Evolutionary conservation across 208 protist genomes (phyloP).

Genomic region (Acanthamoeba triangularis): DNA sequence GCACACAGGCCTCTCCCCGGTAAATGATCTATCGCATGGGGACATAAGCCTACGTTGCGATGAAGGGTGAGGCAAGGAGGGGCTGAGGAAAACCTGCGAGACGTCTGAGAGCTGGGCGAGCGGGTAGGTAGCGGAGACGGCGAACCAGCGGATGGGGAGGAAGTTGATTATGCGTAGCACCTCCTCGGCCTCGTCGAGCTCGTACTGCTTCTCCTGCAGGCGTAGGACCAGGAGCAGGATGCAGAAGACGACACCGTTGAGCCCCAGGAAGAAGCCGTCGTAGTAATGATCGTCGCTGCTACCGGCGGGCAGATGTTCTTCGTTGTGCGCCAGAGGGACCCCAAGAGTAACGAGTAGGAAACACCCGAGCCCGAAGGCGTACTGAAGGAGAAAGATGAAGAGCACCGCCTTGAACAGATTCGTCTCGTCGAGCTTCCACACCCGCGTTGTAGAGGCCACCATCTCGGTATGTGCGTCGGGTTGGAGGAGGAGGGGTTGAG

Average conservation of each 20-base stretch:
- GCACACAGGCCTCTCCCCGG: neutral
- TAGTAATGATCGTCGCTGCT: neutral
- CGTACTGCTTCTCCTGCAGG: slow-evolving; percentile 13
- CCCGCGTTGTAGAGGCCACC: neutral
- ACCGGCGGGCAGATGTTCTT: neutral
- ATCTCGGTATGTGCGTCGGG: neutral
- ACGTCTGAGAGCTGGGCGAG: neutral
- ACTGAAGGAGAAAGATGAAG: neutral
- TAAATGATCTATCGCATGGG: too few relatives aligned
- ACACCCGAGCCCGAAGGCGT: neutral
- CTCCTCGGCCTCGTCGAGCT: slow-evolving; percentile 4
- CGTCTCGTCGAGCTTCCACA: slow-evolving; percentile 10
- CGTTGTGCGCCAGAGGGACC: too few relatives aligned
- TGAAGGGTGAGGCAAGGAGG: neutral
- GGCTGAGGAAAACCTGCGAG: neutral
- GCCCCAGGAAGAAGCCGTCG: slow-evolving; percentile 10
- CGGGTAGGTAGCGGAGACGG: neutral
- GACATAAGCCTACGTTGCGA: too few relatives aligned
- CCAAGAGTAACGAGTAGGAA: neutral
- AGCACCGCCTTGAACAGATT: neutral
- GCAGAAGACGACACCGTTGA: neutral
- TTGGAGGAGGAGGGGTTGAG: neutral
- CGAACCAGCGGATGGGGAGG: neutral
- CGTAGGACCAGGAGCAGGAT: neutral
- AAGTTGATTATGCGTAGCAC: slow-evolving; percentile 3